Evolutionary conservation across 495 filamentous ascomycete species (phyloP).

Genomic region (Daldinia vernicosa): DNA sequence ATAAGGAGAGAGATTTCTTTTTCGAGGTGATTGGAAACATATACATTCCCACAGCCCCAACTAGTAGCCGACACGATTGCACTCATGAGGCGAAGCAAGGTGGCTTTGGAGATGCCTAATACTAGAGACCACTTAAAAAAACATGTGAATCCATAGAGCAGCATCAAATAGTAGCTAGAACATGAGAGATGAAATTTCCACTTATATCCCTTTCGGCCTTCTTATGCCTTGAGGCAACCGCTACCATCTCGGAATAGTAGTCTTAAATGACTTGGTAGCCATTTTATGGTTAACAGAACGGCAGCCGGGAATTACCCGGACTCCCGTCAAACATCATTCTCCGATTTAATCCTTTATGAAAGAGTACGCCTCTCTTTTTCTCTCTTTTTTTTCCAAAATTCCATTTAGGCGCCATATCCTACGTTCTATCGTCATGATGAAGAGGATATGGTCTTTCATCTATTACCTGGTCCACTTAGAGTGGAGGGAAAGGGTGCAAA

Average conservation of each 20-base stretch:
- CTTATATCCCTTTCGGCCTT: background rate
- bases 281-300: background rate
- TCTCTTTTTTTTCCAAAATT: background rate
- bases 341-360: background rate
- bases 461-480: slow-evolving; percentile 31
- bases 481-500: slow-evolving; percentile 27
- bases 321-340: background rate
- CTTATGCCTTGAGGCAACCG: background rate
- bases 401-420: background rate
- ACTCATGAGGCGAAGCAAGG: background rate
- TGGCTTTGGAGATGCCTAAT: background rate
- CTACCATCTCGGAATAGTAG: background rate
- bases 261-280: background rate
- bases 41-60: background rate
- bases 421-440: background rate
- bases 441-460: slow-evolving; percentile 10
- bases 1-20: background rate
- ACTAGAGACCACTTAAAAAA: background rate
- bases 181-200: background rate
- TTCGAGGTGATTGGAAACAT: background rate
- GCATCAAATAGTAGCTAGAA: background rate
- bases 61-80: background rate
- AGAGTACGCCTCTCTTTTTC: background rate
- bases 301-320: slow-evolving; percentile 1
- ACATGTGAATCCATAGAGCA: background rate